Conservation (phyloP, 23 red algal genomes). For the Gracilaria caudata region DNA sequence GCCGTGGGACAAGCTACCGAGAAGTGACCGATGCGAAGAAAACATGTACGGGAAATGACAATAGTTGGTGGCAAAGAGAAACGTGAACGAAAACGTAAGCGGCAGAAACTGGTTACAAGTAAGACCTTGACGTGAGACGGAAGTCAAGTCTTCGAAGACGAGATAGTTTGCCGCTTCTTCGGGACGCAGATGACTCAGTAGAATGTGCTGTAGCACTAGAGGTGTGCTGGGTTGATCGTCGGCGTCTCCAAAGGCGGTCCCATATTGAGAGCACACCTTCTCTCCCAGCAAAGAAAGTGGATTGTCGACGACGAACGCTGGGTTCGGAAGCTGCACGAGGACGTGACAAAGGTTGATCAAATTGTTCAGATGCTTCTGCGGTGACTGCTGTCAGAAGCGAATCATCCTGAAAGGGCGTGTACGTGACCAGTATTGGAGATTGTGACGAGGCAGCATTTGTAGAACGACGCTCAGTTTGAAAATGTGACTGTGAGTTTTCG, state of each 20-base stretch:
- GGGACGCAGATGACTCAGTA: slow-evolving; percentile 1
- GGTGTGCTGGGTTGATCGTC: slow-evolving; percentile 4
- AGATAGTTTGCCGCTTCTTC: slow-evolving; percentile 29
- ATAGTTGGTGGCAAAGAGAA: slow-evolving; percentile 1
- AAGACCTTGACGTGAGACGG: slow-evolving; percentile 25
- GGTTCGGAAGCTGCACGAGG: slow-evolving; percentile 29
- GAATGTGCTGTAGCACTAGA: background rate
- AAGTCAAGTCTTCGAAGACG: slow-evolving; percentile 29
- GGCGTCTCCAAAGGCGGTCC: slow-evolving; percentile 32
- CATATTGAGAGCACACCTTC: slow-evolving; percentile 33
- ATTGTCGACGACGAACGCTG: background rate
- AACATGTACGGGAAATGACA: background rate
- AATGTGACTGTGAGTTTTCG: background rate
- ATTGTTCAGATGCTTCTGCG: background rate
- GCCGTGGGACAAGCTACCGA: background rate
- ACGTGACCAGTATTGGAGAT: background rate
- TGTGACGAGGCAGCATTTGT: background rate
- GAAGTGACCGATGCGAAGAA: slow-evolving; percentile 1
- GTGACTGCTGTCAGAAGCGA: slow-evolving; percentile 30
- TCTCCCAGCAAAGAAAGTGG: background rate
- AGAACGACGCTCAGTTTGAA: background rate
- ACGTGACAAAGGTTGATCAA: background rate
- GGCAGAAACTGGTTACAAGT: slow-evolving; percentile 18
- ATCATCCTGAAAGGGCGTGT: slow-evolving; percentile 16
- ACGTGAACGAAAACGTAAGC: background rate